Conservation (phyloP, 1,284 basidiomycete species). For the Apiotrichum domesticum region DNA sequence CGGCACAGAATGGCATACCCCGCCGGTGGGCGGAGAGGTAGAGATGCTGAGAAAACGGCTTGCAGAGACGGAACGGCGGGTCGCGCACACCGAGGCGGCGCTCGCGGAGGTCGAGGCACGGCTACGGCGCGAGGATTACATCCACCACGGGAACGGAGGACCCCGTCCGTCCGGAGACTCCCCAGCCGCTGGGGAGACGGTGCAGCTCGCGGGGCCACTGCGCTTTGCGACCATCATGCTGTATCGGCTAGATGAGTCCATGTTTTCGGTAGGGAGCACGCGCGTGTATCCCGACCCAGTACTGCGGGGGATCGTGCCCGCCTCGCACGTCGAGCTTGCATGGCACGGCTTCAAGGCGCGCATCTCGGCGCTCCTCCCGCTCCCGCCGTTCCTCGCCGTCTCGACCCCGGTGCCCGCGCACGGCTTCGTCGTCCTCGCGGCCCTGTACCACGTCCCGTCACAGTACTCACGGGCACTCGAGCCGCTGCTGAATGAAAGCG, state of each 20-base stretch:
- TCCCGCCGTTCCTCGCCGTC: constrained; percentile 27
- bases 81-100: constrained; percentile 7
- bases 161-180: neutral
- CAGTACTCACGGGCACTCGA: constrained; percentile 5
- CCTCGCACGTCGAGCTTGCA: constrained; percentile 22
- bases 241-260: constrained; percentile 18
- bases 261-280: constrained; percentile 14
- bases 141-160: no score
- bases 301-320: constrained; percentile 13
- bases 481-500: constrained; percentile 20
- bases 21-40: neutral
- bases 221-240: constrained; percentile 4
- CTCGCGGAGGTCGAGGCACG: neutral
- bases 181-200: neutral
- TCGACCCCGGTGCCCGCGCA: constrained; percentile 22
- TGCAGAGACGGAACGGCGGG: constrained; percentile 11
- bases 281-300: constrained; percentile 21
- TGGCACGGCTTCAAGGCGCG: constrained; percentile 33
- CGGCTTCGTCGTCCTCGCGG: constrained; percentile 28
- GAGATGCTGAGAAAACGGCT: constrained; percentile 10
- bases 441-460: constrained; percentile 19
- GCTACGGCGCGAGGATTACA: neutral
- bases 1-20: neutral
- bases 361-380: constrained; percentile 23
- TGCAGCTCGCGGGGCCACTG: constrained; percentile 8